A percentile compares a stretch with the other conserved stretches of the same genome.
Evolutionary conservation across 192 early-diverging fungal genomes (phyloP).

Genomic region (Jimgerdemannia flammicorona): DNA sequence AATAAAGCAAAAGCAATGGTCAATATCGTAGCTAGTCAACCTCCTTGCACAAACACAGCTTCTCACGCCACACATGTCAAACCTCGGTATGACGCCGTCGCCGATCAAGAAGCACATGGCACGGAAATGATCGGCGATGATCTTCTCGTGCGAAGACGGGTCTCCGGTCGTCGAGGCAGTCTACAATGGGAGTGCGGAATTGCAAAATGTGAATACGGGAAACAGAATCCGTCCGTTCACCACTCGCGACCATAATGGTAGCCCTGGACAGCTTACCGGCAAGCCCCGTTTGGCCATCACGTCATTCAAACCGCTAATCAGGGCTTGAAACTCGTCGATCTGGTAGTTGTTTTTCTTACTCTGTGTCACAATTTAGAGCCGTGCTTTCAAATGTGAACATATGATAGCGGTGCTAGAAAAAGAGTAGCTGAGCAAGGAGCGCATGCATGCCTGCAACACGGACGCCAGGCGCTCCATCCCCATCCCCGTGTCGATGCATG

Average conservation of each 20-base stretch:
- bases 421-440: too few relatives aligned
- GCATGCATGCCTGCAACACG: conserved; percentile 33
- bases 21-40: not conserved
- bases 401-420: too few relatives aligned
- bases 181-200: not conserved
- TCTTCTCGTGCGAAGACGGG: conserved; percentile 44
- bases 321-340: conserved; percentile 44
- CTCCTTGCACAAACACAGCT: not conserved
- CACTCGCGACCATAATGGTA: not conserved
- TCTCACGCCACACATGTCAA: not conserved
- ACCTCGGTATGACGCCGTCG: conserved; percentile 57
- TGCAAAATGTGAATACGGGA: too few relatives aligned
- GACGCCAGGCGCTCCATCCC: conserved; percentile 51
- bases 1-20: not conserved
- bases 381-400: too few relatives aligned
- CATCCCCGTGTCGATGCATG: conserved; percentile 62
- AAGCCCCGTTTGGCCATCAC: conserved; percentile 32
- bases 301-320: conserved; percentile 38
- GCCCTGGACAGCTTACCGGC: conserved; percentile 9
- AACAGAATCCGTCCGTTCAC: not conserved
- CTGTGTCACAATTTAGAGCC: not conserved
- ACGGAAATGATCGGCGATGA: conserved; percentile 54
- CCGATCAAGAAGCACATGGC: conserved; percentile 53
- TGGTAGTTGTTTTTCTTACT: conserved; percentile 48
- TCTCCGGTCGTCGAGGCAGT: conserved; percentile 4